Conservation (phyloP, 768 basidiomycete genomes). For the Pisolithus orientalis region DNA sequence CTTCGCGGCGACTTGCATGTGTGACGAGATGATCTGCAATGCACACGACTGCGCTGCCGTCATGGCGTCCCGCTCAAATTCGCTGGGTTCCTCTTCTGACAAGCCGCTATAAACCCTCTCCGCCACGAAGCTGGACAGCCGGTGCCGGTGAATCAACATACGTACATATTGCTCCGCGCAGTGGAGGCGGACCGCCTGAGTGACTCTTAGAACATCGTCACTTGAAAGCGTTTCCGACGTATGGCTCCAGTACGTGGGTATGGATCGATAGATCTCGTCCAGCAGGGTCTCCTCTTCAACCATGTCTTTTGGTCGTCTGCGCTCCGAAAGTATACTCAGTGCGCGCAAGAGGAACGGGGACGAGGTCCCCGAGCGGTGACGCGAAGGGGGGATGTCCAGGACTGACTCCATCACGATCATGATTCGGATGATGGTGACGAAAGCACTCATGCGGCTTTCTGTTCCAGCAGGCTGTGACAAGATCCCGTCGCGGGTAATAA, state of each 20-base stretch:
- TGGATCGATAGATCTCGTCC: conserved; percentile 67
- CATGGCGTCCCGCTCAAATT: conserved; percentile 76
- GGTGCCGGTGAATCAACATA: conserved; percentile 84
- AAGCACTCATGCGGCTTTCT: conserved; percentile 75
- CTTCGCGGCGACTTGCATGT: conserved; percentile 80
- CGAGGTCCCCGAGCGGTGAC: conserved; percentile 49
- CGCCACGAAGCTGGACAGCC: conserved; percentile 72
- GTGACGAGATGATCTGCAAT: conserved; percentile 73
- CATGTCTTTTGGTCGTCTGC: conserved; percentile 55
- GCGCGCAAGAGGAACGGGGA: conserved; percentile 78
- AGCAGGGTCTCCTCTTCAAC: conserved; percentile 76
- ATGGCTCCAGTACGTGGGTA: conserved; percentile 78
- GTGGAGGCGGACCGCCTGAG: conserved; percentile 81
- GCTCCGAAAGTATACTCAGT: conserved; percentile 58
- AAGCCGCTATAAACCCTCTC: conserved; percentile 50
- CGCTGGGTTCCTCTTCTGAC: conserved; percentile 47
- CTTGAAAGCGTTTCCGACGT: conserved; percentile 73
- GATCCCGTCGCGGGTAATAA: conserved; percentile 69
- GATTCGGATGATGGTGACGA: conserved; percentile 68
- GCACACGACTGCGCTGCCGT: conserved; percentile 70
- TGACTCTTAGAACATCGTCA: conserved; percentile 83
- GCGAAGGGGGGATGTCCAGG: conserved; percentile 70
- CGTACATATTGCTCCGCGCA: conserved; percentile 85
- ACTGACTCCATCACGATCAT: conserved; percentile 88
- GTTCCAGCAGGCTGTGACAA: conserved; percentile 61